Evolutionary conservation across 1,139 yeast species (phyloP).

Genomic region (Arxiozyma telluris): DNA sequence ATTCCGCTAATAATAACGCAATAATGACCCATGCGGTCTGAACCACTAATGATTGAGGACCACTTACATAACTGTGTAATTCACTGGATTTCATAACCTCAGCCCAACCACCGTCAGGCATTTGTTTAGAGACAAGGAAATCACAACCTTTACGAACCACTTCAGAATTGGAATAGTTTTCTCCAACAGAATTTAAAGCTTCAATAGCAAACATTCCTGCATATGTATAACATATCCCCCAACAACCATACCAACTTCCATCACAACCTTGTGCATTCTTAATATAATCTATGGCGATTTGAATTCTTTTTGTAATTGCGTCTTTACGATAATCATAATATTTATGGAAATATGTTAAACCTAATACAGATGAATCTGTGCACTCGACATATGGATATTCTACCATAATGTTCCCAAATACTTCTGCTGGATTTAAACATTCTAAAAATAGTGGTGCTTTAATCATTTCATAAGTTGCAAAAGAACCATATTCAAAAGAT

Average conservation of each 20-base stretch:
- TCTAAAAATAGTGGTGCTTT: slow-evolving; percentile 76
- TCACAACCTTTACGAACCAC: slow-evolving; percentile 73
- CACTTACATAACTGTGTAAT: slow-evolving; percentile 59
- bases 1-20: slow-evolving; percentile 70
- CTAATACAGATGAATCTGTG: slow-evolving; percentile 89
- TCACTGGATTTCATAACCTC: slow-evolving; percentile 82
- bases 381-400: slow-evolving; percentile 98
- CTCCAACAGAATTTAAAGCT: slow-evolving; percentile 68
- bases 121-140: slow-evolving; percentile 65
- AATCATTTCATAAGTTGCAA: slow-evolving; percentile 82
- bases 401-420: slow-evolving; percentile 95
- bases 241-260: slow-evolving; percentile 97
- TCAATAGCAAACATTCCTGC: slow-evolving; percentile 98
- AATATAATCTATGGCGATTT: slow-evolving; percentile 66
- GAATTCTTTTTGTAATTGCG: slow-evolving; percentile 60
- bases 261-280: slow-evolving; percentile 57
- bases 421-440: slow-evolving; percentile 88
- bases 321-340: slow-evolving; percentile 54
- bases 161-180: slow-evolving; percentile 51
- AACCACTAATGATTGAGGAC: slow-evolving; percentile 60
- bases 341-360: slow-evolving; percentile 69
- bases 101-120: slow-evolving; percentile 94
- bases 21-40: slow-evolving; percentile 93
- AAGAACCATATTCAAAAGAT: slow-evolving; percentile 77
- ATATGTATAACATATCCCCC: slow-evolving; percentile 96